Evolutionary conservation across 352 stramenopile species (phyloP).

Genomic region (Globisporangium spinosum): DNA sequence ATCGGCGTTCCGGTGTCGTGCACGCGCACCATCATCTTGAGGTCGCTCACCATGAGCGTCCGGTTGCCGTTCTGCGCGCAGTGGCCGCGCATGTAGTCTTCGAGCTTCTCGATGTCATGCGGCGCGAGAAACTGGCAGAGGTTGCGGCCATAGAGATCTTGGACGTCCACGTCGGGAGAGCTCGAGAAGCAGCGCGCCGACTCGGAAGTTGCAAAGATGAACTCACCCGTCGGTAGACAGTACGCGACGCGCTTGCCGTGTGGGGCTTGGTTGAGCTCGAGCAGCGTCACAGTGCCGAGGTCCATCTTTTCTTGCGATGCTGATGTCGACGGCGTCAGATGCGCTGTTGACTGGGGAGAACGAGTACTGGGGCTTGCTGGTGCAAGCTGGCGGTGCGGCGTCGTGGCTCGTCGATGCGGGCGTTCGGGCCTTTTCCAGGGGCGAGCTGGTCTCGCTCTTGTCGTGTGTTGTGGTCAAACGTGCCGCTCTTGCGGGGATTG

Average conservation of each 20-base stretch:
- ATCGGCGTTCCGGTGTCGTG: constrained; percentile 26
- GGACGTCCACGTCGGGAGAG: constrained; percentile 16
- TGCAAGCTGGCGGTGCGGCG: neutral
- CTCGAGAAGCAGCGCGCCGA: constrained; percentile 36
- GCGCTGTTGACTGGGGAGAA: neutral
- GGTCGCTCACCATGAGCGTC: constrained; percentile 23
- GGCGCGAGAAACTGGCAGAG: constrained; percentile 53
- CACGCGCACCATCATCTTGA: constrained; percentile 47
- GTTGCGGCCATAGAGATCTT: constrained; percentile 59
- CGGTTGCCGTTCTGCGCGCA: constrained; percentile 19
- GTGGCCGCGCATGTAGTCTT: constrained; percentile 46
- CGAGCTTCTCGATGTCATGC: constrained; percentile 55
- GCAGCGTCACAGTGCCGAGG: constrained; percentile 45
- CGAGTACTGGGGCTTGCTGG: neutral
- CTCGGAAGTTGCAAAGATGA: constrained; percentile 60
- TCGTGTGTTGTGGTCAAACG: neutral
- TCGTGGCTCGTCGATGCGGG: constrained; percentile 1
- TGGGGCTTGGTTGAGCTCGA: constrained; percentile 57
- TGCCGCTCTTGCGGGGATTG: neutral
- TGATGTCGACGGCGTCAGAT: constrained; percentile 6
- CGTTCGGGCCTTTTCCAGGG: neutral
- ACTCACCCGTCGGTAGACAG: constrained; percentile 69
- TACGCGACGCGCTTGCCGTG: constrained; percentile 52
- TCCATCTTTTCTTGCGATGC: constrained; percentile 18
- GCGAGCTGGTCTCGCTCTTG: neutral